phyloP scores from a whole-genome alignment of 768 basidiomycete species.

The Collybia mongolica region DNA sequence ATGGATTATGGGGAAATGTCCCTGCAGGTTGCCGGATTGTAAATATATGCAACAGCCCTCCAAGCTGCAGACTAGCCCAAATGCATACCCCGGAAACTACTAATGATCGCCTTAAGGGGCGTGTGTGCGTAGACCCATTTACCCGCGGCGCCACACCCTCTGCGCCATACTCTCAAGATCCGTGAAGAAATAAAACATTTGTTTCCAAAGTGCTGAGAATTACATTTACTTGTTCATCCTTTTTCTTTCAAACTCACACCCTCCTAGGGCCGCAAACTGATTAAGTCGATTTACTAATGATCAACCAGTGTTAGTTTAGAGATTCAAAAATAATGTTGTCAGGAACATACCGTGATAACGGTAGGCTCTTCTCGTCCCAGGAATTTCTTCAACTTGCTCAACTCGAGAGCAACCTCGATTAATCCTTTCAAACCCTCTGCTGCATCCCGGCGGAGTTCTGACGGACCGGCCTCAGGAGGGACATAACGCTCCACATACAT shows the following conservation, averaged over 20 bases:
- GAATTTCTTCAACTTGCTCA: conserved; percentile 84
- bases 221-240: background rate
- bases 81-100: too few relatives aligned
- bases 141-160: too few relatives aligned
- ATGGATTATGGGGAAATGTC: too few relatives aligned
- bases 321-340: background rate
- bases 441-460: conserved; percentile 71
- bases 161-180: too few relatives aligned
- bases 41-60: too few relatives aligned
- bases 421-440: conserved; percentile 91
- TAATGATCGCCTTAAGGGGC: too few relatives aligned
- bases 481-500: conserved; percentile 96
- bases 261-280: background rate
- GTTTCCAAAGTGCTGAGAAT: background rate
- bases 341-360: conserved; percentile 81
- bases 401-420: conserved; percentile 90
- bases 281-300: too few relatives aligned
- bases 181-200: too few relatives aligned
- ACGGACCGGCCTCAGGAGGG: conserved; percentile 62
- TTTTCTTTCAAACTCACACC: background rate
- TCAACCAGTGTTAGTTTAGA: background rate
- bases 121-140: too few relatives aligned
- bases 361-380: conserved; percentile 89
- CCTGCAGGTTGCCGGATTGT: too few relatives aligned
- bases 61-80: too few relatives aligned